These are phyloP conservation scores for Pelargonium nanum DNA, from an alignment of 345 rosid genomes.

Conservation along the genomic window DNA sequence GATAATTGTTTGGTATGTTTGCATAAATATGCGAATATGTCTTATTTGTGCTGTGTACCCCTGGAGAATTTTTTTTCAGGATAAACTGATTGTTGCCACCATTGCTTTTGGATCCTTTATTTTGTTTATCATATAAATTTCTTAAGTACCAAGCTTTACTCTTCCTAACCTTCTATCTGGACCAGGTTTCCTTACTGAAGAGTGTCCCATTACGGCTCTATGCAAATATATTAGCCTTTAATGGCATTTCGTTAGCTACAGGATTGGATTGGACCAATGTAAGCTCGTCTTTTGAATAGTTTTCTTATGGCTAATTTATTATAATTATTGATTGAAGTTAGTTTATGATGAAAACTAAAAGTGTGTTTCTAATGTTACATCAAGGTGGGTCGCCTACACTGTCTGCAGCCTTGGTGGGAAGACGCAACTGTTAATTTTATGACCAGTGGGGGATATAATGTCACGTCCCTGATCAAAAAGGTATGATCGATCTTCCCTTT, in stretches of 20 bases:
- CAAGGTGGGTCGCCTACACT: constrained; percentile 68
- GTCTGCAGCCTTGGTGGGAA: constrained; percentile 85
- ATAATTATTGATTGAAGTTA: background rate
- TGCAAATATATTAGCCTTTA: constrained; percentile 54
- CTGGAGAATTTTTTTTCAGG: no score
- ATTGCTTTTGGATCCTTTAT: background rate
- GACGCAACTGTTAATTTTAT: constrained; percentile 68
- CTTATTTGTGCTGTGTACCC: no score
- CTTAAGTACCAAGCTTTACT: background rate
- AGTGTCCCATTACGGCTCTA: constrained; percentile 55
- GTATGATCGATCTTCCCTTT: constrained; percentile 17
- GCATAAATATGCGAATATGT: no score
- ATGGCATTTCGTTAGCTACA: constrained; percentile 38
- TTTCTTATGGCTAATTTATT: background rate
- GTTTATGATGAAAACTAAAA: background rate
- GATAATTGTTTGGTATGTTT: no score
- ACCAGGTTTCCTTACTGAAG: constrained; percentile 57
- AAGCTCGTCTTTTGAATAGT: constrained; percentile 11
- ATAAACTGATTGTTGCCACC: no score
- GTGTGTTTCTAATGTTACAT: constrained; percentile 1
- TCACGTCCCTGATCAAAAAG: constrained; percentile 46
- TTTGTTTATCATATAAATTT: background rate
- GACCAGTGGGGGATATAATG: constrained; percentile 75
- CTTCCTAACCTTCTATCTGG: constrained; percentile 2
- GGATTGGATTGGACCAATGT: constrained; percentile 72